Evolutionary conservation across 192 early-diverging fungal species (phyloP), one percentile per base, ranked within the genome.

Genomic region (Paraglomus brasilianum): DNA sequence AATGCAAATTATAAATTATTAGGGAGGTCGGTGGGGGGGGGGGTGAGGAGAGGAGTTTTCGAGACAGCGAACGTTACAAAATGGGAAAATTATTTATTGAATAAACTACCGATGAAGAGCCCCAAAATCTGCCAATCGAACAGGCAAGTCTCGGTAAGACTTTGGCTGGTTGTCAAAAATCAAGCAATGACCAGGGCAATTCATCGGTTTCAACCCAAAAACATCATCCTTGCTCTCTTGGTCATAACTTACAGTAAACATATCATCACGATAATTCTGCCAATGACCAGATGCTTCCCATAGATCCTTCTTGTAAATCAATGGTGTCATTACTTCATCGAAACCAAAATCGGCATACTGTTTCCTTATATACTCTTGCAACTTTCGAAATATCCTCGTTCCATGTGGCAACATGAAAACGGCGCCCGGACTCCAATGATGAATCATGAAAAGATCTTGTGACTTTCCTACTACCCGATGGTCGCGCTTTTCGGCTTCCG

Each of bases 141-240:
- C 78, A 17, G 96, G 96, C 53, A 98, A 77, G 70, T 98, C 96
- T 43, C 87, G 81, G 61, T 94, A 96, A 0, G 94, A 96, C 19
- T 90, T 83, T 46, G 83, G 85, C 15, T 85, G 82, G 71, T 85
- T 89, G 49, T 86, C 89, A 81, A 93, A 96, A 8, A 96, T 87
- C 69, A 96, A 69, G 73, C 96, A 98, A 74, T 98, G 96, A 2
- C 94, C 94, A 2, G 96, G 96, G 69, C 96, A 98, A 74, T 98
- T 98, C 95, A 98, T 98, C 10, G 95, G 95, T 72, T 98, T 98
- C n/a, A 98, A 80, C 8, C 92, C 92, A 80, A 87, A 88, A 17
- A 88, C 70, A 39, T 88, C 82, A 42, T 88, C 88, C 13, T 72
- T 53, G 4, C 66, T 65, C 36, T 70, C 75, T n/a, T 71, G 58